phyloP scores from a whole-genome alignment of 345 rosid species.

The Chamaenerion angustifolium region DNA sequence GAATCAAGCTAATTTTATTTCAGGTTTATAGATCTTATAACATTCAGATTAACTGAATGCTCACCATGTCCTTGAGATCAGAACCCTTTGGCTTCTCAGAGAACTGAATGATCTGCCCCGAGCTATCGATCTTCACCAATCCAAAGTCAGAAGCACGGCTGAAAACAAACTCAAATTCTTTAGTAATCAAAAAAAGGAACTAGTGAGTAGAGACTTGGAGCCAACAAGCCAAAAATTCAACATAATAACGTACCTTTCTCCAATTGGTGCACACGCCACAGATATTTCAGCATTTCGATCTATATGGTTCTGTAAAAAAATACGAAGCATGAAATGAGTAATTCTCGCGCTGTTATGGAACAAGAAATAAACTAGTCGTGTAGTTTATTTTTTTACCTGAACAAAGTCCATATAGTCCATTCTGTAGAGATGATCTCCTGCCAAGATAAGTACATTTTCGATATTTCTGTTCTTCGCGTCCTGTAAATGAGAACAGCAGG shows the following conservation, averaged over 20 bases:
- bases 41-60: constrained; percentile 5
- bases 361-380: neutral
- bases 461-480: constrained; percentile 74
- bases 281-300: constrained; percentile 76
- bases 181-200: neutral
- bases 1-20: too few relatives aligned
- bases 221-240: too few relatives aligned
- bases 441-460: constrained; percentile 65
- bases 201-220: too few relatives aligned
- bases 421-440: constrained; percentile 86
- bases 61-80: constrained; percentile 74
- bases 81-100: constrained; percentile 74
- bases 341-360: neutral
- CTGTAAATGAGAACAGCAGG: constrained; percentile 18
- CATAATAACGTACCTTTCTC: constrained; percentile 33
- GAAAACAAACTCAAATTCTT: constrained; percentile 6
- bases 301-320: constrained; percentile 48
- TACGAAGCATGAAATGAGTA: constrained; percentile 7
- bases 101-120: constrained; percentile 56
- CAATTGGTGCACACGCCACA: constrained; percentile 63
- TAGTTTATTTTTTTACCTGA: constrained; percentile 29
- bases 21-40: neutral
- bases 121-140: constrained; percentile 61
- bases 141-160: constrained; percentile 94
- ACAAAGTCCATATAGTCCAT: constrained; percentile 83